These are phyloP conservation scores for Arachis monticola DNA, from an alignment of 331 rosid species.

Conservation along the genomic window DNA sequence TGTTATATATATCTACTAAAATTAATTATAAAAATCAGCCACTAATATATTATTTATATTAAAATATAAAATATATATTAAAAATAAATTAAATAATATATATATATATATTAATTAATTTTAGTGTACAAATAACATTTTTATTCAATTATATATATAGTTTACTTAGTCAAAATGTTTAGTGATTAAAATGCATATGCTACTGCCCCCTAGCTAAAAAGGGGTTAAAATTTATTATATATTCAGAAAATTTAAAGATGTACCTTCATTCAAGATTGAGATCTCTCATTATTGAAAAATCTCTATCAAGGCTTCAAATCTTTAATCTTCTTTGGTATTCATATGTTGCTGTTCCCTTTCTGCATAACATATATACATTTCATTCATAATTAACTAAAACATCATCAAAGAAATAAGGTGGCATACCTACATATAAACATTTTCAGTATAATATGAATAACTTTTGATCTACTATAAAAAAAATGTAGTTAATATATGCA, in stretches of 20 bases:
- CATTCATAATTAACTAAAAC: constrained; percentile 4
- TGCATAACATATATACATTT: constrained; percentile 1
- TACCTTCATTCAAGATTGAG: constrained; percentile 31
- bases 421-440: constrained; percentile 16
- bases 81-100: too few relatives aligned
- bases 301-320: constrained; percentile 5
- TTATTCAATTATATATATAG: not conserved
- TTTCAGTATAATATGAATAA: not conserved
- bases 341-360: not conserved
- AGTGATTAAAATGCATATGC: not conserved
- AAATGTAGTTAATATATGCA: not conserved
- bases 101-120: not conserved
- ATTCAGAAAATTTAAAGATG: not conserved
- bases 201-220: not conserved
- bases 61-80: too few relatives aligned
- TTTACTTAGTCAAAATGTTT: not conserved
- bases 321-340: too few relatives aligned
- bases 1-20: too few relatives aligned
- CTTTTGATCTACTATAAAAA: not conserved
- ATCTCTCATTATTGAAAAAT: not conserved
- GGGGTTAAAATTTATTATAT: not conserved
- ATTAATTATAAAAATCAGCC: too few relatives aligned
- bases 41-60: too few relatives aligned
- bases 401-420: not conserved
- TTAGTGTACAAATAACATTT: not conserved